phyloP scores from a whole-genome alignment of 768 basidiomycete species.

The Lactifluus subvellereus region DNA sequence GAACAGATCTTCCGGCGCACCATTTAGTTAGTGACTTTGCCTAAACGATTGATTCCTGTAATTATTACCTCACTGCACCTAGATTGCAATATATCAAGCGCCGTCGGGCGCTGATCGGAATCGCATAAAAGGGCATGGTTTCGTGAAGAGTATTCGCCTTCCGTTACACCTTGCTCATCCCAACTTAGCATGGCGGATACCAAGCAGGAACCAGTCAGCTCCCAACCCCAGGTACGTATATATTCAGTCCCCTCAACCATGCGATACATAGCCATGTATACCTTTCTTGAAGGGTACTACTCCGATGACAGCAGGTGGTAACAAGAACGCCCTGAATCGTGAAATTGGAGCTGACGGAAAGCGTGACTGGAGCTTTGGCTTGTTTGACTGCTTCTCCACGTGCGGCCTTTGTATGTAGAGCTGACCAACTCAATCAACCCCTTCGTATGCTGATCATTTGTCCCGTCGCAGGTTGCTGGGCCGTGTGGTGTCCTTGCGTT shows the following conservation, averaged over 20 bases:
- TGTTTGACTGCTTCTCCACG: conserved; percentile 25
- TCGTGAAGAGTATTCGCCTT: background rate
- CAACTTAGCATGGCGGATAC: background rate
- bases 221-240: background rate
- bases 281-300: background rate
- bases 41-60: background rate
- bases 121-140: background rate
- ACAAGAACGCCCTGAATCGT: conserved; percentile 27
- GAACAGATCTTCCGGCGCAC: background rate
- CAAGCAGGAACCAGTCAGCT: background rate
- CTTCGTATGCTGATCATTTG: background rate
- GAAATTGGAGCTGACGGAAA: conserved; percentile 28
- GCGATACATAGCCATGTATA: background rate
- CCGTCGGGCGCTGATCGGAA: background rate
- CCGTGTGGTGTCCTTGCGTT: conserved; percentile 37
- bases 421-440: background rate
- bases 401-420: background rate
- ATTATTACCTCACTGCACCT: background rate
- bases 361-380: conserved; percentile 32
- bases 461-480: background rate
- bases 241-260: no score
- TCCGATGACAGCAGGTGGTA: conserved; percentile 11
- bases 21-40: background rate
- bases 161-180: background rate
- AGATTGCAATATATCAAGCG: background rate